Percentiles rank a stretch among this genome's conserved stretches.
phyloP scores from a whole-genome alignment of 768 basidiomycete species.

The Xerocomellus intermedius region DNA sequence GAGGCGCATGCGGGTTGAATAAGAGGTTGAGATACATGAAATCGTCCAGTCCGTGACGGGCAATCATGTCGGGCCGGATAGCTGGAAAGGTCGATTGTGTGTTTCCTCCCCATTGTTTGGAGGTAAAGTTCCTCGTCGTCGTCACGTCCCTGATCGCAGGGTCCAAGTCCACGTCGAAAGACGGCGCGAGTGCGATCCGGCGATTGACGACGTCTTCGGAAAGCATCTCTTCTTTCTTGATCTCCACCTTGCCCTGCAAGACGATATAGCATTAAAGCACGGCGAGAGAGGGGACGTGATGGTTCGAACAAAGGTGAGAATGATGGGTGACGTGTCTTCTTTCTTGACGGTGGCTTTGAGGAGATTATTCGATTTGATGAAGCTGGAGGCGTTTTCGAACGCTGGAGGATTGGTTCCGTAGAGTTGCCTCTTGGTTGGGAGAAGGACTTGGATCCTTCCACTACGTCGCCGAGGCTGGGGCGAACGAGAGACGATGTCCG shows the following conservation, averaged over 20 bases:
- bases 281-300: neutral
- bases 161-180: conserved; percentile 13
- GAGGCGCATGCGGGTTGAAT: conserved; percentile 19
- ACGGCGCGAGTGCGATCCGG: conserved; percentile 1
- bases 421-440: conserved; percentile 12
- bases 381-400: conserved; percentile 6
- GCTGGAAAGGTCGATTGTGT: conserved; percentile 12
- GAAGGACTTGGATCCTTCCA: conserved; percentile 4
- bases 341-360: conserved; percentile 7
- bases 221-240: conserved; percentile 22
- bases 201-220: conserved; percentile 20
- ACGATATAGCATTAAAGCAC: neutral
- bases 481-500: neutral
- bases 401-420: conserved; percentile 4
- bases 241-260: conserved; percentile 8
- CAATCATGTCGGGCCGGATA: conserved; percentile 11
- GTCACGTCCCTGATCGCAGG: conserved; percentile 15
- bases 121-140: conserved; percentile 16
- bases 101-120: conserved; percentile 19
- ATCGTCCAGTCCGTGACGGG: conserved; percentile 13
- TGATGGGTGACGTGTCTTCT: neutral
- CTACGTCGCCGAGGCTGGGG: neutral
- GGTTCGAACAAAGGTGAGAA: neutral
- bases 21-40: conserved; percentile 21
- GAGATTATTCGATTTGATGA: conserved; percentile 5